These are phyloP conservation scores for Astrothelium macrocarpum DNA, from an alignment of 495 filamentous ascomycete species.

Conservation along the genomic window DNA sequence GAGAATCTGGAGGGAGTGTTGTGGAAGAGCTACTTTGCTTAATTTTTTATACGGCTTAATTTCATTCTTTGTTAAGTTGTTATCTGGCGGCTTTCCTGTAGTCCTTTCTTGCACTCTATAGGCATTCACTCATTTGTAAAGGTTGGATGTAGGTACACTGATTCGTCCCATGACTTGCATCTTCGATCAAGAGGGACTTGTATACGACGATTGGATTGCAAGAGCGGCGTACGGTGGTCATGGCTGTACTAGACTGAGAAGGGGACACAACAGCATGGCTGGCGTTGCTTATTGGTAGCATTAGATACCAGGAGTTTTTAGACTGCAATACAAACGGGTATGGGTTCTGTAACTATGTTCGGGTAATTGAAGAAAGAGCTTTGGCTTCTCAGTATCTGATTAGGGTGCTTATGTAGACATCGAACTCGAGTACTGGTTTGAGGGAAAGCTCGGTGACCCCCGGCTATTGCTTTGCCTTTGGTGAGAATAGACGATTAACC, in stretches of 20 bases:
- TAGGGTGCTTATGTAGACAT: no score
- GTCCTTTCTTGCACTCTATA: neutral
- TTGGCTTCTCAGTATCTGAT: no score
- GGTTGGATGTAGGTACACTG: neutral
- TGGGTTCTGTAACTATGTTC: neutral
- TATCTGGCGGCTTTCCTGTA: neutral
- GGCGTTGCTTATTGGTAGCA: constrained; percentile 2
- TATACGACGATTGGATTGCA: neutral
- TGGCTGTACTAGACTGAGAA: neutral
- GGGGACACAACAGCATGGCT: neutral
- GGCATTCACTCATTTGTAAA: neutral
- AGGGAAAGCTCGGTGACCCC: no score
- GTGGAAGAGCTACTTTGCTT: constrained; percentile 99
- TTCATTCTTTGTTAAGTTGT: neutral
- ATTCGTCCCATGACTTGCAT: neutral
- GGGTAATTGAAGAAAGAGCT: neutral
- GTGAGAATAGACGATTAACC: no score
- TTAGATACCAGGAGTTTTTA: neutral
- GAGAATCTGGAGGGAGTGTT: constrained; percentile 93
- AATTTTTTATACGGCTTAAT: constrained; percentile 12
- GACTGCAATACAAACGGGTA: neutral
- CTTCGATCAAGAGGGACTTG: neutral
- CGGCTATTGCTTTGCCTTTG: no score
- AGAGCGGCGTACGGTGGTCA: neutral
- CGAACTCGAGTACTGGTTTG: no score